A percentile compares a stretch with the other conserved stretches of the same genome.
Evolutionary conservation across 2,329 filamentous ascomycete genomes (phyloP).

Genomic region (Allantophomopsis lycopodina): DNA sequence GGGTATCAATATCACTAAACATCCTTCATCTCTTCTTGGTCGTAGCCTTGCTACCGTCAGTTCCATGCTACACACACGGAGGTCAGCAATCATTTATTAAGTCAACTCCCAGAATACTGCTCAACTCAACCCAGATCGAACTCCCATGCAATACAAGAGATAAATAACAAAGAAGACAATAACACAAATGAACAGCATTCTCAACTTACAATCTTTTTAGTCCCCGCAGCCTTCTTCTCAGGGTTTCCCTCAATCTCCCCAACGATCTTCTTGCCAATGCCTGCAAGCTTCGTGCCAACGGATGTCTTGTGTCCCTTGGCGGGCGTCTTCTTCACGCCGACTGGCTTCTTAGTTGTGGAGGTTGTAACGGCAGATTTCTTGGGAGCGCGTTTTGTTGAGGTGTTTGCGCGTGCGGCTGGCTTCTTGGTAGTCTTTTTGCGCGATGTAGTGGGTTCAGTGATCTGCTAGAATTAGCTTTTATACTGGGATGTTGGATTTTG

Average conservation of each 20-base stretch:
- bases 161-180: neutral
- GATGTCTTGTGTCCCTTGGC: slow-evolving; percentile 17
- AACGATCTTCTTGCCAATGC: slow-evolving; percentile 17
- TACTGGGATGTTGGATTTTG: too few species aligned
- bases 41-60: too few species aligned
- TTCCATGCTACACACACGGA: too few species aligned
- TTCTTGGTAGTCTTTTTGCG: neutral
- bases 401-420: neutral
- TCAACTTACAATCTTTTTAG: neutral
- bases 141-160: neutral
- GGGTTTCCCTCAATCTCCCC: slow-evolving; percentile 18
- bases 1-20: too few species aligned
- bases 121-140: neutral
- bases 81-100: too few species aligned
- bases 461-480: too few species aligned
- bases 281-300: slow-evolving; percentile 16
- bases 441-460: neutral
- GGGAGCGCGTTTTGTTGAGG: neutral
- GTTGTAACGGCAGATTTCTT: slow-evolving; percentile 17
- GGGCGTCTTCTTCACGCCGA: slow-evolving; percentile 14
- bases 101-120: neutral
- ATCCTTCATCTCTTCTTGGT: too few species aligned
- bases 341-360: slow-evolving; percentile 17
- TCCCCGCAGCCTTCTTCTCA: slow-evolving; percentile 18
- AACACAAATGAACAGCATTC: neutral